A percentile compares a stretch with the other conserved stretches of the same genome.
Evolutionary conservation across 164 flowering plant species (phyloP).

Genomic region (Saururus chinensis): DNA sequence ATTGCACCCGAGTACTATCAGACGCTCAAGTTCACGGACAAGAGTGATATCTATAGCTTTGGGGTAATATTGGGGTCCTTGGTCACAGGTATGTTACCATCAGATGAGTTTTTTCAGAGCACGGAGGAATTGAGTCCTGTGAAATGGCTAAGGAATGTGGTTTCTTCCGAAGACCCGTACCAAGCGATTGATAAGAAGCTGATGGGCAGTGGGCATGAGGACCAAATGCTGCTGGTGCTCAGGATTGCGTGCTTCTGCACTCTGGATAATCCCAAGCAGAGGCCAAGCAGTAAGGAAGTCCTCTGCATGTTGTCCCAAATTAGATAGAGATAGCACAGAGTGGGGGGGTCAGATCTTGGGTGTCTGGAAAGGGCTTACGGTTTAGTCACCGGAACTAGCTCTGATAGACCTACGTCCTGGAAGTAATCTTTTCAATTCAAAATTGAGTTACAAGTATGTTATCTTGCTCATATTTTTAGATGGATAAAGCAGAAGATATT

Average conservation of each 20-base stretch:
- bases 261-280: conserved; percentile 60
- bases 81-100: conserved; percentile 68
- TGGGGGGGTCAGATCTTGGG: no score
- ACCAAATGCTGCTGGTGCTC: conserved; percentile 70
- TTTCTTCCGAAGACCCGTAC: conserved; percentile 55
- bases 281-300: conserved; percentile 79
- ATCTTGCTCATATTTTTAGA: no score
- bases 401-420: no score
- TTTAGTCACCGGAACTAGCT: no score
- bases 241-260: conserved; percentile 94
- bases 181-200: conserved; percentile 60
- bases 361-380: no score
- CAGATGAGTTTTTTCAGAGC: conserved; percentile 58
- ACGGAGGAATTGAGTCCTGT: conserved; percentile 63
- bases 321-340: no score
- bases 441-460: no score
- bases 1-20: conserved; percentile 92
- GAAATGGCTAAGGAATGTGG: conserved; percentile 80
- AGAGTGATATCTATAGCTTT: conserved; percentile 80
- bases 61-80: conserved; percentile 67
- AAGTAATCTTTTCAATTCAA: no score
- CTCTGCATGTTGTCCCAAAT: conserved; percentile 68
- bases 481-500: no score
- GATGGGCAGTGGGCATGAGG: conserved; percentile 44
- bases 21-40: conserved; percentile 80